Evolutionary conservation across 345 rosid genomes (phyloP).

Genomic region (Euphorbia peplus): DNA sequence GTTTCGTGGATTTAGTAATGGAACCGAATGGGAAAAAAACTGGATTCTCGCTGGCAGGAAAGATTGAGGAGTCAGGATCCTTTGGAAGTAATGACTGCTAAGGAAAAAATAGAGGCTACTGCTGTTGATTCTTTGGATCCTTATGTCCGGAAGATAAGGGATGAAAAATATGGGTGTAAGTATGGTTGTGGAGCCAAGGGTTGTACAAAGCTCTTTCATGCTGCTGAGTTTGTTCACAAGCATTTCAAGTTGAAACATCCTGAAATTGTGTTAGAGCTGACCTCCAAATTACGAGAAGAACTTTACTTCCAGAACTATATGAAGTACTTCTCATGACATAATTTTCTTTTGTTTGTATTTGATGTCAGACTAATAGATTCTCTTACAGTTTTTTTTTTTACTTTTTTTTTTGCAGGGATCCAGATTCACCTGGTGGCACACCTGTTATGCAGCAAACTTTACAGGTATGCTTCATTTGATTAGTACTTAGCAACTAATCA

Average conservation of each 20-base stretch:
- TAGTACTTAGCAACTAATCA: background rate
- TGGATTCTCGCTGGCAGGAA: constrained; percentile 84
- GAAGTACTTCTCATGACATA: constrained; percentile 41
- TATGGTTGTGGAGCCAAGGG: constrained; percentile 99
- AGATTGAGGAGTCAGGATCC: constrained; percentile 87
- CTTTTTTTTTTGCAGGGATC: constrained; percentile 67
- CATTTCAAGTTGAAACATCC: constrained; percentile 97
- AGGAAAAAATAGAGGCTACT: constrained; percentile 86
- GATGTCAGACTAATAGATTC: constrained; percentile 5
- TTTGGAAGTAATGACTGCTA: constrained; percentile 89
- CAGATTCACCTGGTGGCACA: constrained; percentile 94
- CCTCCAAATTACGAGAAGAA: constrained; percentile 91
- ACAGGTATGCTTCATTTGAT: constrained; percentile 49
- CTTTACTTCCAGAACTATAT: constrained; percentile 92
- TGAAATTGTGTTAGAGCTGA: constrained; percentile 72
- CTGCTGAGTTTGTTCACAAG: constrained; percentile 97
- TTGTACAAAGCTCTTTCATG: constrained; percentile 98
- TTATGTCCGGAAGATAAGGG: constrained; percentile 91
- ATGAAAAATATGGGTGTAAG: constrained; percentile 99
- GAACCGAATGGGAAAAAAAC: constrained; percentile 74
- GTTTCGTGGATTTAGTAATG: constrained; percentile 44
- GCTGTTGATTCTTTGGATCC: constrained; percentile 86
- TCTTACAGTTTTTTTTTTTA: constrained; percentile 14
- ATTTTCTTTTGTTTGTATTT: constrained; percentile 2
- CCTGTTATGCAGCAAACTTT: constrained; percentile 80